Evolutionary conservation across 2,329 filamentous ascomycete genomes (phyloP), one percentile per base, ranked within the genome.

Genomic region (Waltergamsia citrina): DNA sequence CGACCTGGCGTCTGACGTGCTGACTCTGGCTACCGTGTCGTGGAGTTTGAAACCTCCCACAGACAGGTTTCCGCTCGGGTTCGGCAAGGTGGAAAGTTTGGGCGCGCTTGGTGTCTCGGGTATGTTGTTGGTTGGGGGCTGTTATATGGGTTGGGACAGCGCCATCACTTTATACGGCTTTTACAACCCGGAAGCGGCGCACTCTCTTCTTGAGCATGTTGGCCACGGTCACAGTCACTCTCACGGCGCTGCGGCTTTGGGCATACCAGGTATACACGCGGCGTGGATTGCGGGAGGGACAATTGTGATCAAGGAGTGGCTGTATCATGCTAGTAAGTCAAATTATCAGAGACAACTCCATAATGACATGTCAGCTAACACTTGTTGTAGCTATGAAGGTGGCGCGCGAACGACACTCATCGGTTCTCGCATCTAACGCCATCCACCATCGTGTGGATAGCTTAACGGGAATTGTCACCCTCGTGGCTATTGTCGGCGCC

Each of bases 371-470:
- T 29, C 14, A 11, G 14, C 7, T 17, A 17, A 32, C 30, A 9
- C 30, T 21, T n/a, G 9, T 10, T 7, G 23, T 43, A 93, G 85
- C 86, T 33, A 93, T 96, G 81, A 96, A 95, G 65, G 78, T 98
- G 40, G 92, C 92, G 29, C 78, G 78, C 47, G 85, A 94, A 60
- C 85, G 90, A 56, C 94, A 94, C 54, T 96, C 90, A 10, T 93
- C 88, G 6, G 87, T 98, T 39, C 76, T 98, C 17, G 88, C 90
- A 25, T 95, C 88, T 38, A 98, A 98, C 53, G 90, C 92, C 38
- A 73, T 96, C 44, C 92, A 98, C 61, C 92, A 96, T 65, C 85
- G 92, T 40, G 81, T 98, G 53, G 92, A 98, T 60, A 94, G 87
- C 38, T 71, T 95, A 37, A 98, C 92, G 2, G 90, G 90, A 43